Base-by-base conservation (phyloP, 2,329 filamentous ascomycete species). In the Onygenales sp. region DNA sequence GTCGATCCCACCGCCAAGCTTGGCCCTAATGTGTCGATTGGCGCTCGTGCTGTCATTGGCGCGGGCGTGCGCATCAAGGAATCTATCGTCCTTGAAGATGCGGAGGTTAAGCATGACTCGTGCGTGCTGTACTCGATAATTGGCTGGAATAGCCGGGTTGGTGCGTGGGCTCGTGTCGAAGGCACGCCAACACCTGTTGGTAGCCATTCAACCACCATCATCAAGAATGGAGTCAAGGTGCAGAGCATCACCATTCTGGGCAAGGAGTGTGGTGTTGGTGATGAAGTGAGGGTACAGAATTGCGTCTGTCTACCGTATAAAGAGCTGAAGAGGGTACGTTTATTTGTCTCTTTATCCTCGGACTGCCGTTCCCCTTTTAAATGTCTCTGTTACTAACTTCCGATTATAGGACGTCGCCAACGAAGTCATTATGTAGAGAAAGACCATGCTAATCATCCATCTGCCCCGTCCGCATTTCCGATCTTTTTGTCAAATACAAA, bases 191-290 rank as follows among this genome's bases (percentile, higher is more conserved):
- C 87, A 13, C 87, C 91, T 0, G 83, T 88, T 52, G 85, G 81
- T 51, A 95, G 87, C 76, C 92, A 97, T 75, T 87, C 83, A 52
- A 97, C 92, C 11, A 95, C 87, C 73, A 90, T 97, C 64, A 80
- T 97, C 71, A 97, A 96, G 82, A 95, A 96, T 65, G 93, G 93
- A 50, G 85, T 97, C 72, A 97, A 97, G 79, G 93, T 98, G 50
- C 93, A 97, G 78, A 95, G 89, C 71, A 93, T 97, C 67, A 97
- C 92, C 46, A 98, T 97, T 61, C 73, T 98, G 58, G 92, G 92
- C 67, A 96, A 97, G 78, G 93, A 98, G 72, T 97, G 92, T 66
- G 83, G 78, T 53, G 93, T 97, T 33, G 90, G 86, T 3, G 93
- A 98, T 64, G 93, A 97, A 73, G 85, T 97, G 9, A 83, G 90